Evolutionary conservation across 768 basidiomycete genomes (phyloP), one percentile per base, ranked within the genome.

Genomic region (Calocybe gangraenosa): DNA sequence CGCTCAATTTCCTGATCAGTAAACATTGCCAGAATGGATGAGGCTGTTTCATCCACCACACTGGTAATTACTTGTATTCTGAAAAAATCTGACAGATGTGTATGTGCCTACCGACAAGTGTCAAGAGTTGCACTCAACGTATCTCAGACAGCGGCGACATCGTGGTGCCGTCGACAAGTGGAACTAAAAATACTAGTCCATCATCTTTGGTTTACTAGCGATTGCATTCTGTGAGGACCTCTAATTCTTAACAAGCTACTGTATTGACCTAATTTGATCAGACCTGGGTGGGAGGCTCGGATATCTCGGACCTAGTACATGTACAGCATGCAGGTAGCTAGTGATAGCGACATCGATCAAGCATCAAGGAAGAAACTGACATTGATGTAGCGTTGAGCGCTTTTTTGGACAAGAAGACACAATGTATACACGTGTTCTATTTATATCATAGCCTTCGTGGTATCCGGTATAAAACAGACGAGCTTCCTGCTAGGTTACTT

Each of bases 331-430:
- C 25, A 40, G 44, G 34, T 39, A 44, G 14, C 23, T 38, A 10
- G 20, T 22, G 37, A 21, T 33, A 38, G 36, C 35, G 46, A 48
- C 33, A 25, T 48, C 19, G 21, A 48, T 48, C 47, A 48, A 31
- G 37, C 23, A 39, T 48, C 46, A 30, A 36, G 37, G 46, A 47
- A 48, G 30, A 20, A n/a, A n/a, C 15, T 40, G 37, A 49, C 42
- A 34, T 30, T 18, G 20, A 28, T 5, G 5, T 28, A 44, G 48
- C 48, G 42, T 44, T 23, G 10, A 35, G 32, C 15, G 30, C 18
- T 7, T 46, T 46, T 17, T 7, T 1, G 32, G 18, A 30, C n/a
- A n/a, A n/a, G n/a, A n/a, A n/a, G n/a, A n/a, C 17, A 20, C 17
- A 17, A 7, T 13, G 14, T 21, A 41, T 42, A 8, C 25, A 42